Evolutionary conservation across 1,284 basidiomycete genomes (phyloP).

Genomic region (Nidula niveotomentosa): DNA sequence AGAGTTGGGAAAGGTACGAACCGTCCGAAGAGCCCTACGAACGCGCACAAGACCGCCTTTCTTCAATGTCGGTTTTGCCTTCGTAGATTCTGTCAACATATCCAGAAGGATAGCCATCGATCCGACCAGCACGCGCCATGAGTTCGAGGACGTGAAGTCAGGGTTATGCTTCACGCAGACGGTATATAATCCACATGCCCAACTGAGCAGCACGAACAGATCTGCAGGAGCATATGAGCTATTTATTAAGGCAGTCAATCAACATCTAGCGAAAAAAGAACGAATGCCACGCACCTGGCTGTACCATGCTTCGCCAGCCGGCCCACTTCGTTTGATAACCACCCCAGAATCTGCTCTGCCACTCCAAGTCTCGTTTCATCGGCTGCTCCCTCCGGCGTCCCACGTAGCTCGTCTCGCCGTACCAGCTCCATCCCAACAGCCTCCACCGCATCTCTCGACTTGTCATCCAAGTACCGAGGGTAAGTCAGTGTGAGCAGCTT

Average conservation of each 20-base stretch:
- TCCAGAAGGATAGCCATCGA: constrained; percentile 62
- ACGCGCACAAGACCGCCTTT: constrained; percentile 59
- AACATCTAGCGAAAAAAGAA: constrained; percentile 4
- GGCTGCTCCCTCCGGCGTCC: constrained; percentile 33
- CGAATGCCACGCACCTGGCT: constrained; percentile 40
- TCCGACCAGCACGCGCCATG: constrained; percentile 50
- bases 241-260: constrained; percentile 7
- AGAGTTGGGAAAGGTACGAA: constrained; percentile 23
- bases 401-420: constrained; percentile 53
- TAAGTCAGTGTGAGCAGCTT: constrained; percentile 73
- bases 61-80: constrained; percentile 59
- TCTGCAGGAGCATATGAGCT: constrained; percentile 66
- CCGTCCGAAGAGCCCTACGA: constrained; percentile 65
- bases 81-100: constrained; percentile 47
- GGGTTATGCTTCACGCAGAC: constrained; percentile 42
- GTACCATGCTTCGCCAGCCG: constrained; percentile 47
- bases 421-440: constrained; percentile 63
- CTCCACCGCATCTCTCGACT: constrained; percentile 73
- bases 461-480: constrained; percentile 72
- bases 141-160: constrained; percentile 41
- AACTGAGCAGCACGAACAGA: constrained; percentile 72
- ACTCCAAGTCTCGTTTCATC: constrained; percentile 51
- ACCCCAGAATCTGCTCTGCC: constrained; percentile 68
- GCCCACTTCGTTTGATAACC: constrained; percentile 68
- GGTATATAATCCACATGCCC: constrained; percentile 69